Percentiles rank a stretch among this genome's conserved stretches.
Conservation (phyloP, 805 yeast species). For the Ogataea salicorniae region DNA sequence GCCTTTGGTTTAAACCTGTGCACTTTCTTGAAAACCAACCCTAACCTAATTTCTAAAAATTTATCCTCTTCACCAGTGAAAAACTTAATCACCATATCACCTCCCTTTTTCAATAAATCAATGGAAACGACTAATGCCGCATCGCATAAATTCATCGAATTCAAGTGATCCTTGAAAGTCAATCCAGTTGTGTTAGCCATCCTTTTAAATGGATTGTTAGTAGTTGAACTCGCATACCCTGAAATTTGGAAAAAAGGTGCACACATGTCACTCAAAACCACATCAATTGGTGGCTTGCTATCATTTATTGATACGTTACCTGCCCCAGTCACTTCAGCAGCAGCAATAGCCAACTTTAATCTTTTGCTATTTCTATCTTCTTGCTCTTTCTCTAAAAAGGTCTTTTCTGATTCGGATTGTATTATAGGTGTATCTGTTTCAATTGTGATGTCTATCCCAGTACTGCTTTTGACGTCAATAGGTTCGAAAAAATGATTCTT, state of each 20-base stretch:
- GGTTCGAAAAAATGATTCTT: slow-evolving; percentile 8
- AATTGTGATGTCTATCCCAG: slow-evolving; percentile 6
- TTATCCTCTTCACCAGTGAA: slow-evolving; percentile 79
- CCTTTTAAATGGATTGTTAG: slow-evolving; percentile 82
- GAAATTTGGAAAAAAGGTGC: slow-evolving; percentile 52
- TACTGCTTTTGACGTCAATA: slow-evolving; percentile 12
- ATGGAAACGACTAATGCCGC: slow-evolving; percentile 80
- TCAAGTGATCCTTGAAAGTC: slow-evolving; percentile 71
- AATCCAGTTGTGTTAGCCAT: slow-evolving; percentile 89
- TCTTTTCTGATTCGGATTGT: slow-evolving; percentile 14
- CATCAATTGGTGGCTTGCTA: slow-evolving; percentile 50
- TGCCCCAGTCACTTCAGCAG: too few species aligned
- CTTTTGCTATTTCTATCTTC: background rate
- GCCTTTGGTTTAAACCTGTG: slow-evolving; percentile 75
- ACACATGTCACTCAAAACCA: slow-evolving; percentile 79
- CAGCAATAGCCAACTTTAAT: background rate
- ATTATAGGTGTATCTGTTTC: slow-evolving; percentile 13
- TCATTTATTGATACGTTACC: slow-evolving; percentile 1
- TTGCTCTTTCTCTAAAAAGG: slow-evolving; percentile 6
- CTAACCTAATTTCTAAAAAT: slow-evolving; percentile 54
- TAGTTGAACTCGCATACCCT: slow-evolving; percentile 55
- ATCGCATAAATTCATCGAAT: slow-evolving; percentile 87
- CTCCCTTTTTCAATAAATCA: slow-evolving; percentile 63
- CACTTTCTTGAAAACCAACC: slow-evolving; percentile 57
- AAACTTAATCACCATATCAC: slow-evolving; percentile 75